Percentiles rank a stretch among this genome's conserved stretches.
Evolutionary conservation across 345 rosid genomes (phyloP).

Genomic region (Populus simonii): DNA sequence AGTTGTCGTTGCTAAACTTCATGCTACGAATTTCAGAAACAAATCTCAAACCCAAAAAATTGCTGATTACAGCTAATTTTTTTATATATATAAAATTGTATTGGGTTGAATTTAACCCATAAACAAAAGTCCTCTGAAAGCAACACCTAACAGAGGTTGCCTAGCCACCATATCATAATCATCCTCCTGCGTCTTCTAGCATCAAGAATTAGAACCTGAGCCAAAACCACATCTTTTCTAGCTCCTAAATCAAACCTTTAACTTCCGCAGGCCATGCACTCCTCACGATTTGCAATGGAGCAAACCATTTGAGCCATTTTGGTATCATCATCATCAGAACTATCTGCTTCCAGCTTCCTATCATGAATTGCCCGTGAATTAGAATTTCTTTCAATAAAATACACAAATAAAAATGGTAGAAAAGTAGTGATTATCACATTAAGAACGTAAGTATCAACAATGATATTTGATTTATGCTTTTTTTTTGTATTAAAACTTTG

Average conservation of each 20-base stretch:
- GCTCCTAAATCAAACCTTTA: conserved; percentile 15
- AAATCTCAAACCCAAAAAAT: neutral
- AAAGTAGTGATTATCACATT: too few relatives aligned
- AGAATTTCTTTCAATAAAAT: too few relatives aligned
- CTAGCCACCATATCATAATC: neutral
- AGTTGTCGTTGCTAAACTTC: neutral
- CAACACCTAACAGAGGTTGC: neutral
- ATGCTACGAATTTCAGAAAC: neutral
- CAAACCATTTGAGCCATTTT: conserved; percentile 86
- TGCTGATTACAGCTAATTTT: too few relatives aligned
- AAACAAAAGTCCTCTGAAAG: neutral
- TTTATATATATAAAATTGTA: too few relatives aligned
- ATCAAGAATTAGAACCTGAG: neutral
- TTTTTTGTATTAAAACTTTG: too few relatives aligned
- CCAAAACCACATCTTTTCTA: neutral
- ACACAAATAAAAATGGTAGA: too few relatives aligned
- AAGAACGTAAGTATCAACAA: too few relatives aligned
- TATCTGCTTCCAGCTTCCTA: too few relatives aligned
- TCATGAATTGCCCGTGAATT: too few relatives aligned
- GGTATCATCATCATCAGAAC: conserved; percentile 32
- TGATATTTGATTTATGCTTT: too few relatives aligned
- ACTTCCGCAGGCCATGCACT: conserved; percentile 84
- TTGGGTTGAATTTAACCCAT: neutral
- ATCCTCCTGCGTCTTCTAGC: neutral
- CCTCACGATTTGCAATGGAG: conserved; percentile 76